phyloP scores from a whole-genome alignment of 1,139 yeast species.

The Taphrina communis region DNA sequence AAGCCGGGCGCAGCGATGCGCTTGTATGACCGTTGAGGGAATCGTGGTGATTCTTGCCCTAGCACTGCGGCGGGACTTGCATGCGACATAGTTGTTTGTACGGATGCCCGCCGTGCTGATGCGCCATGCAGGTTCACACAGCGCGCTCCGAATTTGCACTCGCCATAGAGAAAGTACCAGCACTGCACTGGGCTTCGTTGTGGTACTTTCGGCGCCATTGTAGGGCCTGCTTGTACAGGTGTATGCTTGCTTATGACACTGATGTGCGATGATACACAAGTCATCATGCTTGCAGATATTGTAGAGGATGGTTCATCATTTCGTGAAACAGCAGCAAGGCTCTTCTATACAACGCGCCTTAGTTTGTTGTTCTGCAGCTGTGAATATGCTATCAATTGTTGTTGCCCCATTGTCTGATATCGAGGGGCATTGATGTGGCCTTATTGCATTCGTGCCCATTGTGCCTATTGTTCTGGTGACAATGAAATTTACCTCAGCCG shows the following conservation, averaged over 20 bases:
- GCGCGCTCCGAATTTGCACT: slow-evolving; percentile 21
- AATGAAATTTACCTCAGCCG: neutral
- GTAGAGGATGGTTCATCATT: no score
- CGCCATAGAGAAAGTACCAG: slow-evolving; percentile 31
- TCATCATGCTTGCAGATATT: neutral
- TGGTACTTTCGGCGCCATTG: neutral
- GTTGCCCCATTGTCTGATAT: neutral
- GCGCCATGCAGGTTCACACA: slow-evolving; percentile 23
- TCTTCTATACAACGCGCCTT: neutral
- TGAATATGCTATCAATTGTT: neutral
- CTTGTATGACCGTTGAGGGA: neutral
- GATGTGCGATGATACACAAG: neutral
- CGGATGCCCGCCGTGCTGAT: neutral
- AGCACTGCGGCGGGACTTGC: neutral
- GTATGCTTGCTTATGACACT: neutral
- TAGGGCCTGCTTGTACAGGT: neutral
- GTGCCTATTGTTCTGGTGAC: slow-evolving; percentile 10
- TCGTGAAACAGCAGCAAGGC: no score
- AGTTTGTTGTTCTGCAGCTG: neutral
- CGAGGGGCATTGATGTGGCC: neutral
- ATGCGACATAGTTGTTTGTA: no score
- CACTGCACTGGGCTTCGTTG: slow-evolving; percentile 8
- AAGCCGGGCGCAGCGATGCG: neutral
- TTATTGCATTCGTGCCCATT: slow-evolving; percentile 7
- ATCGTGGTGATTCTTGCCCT: neutral